Percentiles rank a stretch among this genome's conserved stretches.
These are phyloP conservation scores for Serpula lacrymans DNA, from an alignment of 768 basidiomycete species.

Conservation along the genomic window DNA sequence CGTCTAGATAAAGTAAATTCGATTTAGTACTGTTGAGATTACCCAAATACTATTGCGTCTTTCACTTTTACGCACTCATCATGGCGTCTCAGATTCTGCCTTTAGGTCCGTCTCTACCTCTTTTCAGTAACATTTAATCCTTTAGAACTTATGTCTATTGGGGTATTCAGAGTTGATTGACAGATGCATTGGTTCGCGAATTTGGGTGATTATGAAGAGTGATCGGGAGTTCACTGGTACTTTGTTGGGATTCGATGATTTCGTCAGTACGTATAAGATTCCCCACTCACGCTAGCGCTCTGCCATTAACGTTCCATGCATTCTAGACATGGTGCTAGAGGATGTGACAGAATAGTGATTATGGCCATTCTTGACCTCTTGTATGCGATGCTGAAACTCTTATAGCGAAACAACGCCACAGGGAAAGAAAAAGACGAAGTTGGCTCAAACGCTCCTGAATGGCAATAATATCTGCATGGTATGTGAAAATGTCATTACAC, in stretches of 20 bases:
- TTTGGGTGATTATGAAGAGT: conserved; percentile 98
- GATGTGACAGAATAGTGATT: conserved; percentile 95
- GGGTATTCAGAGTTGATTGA: conserved; percentile 96
- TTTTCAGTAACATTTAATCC: neutral
- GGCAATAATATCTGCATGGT: conserved; percentile 98
- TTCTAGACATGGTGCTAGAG: conserved; percentile 86
- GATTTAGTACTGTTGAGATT: too few species aligned
- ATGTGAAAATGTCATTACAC: conserved; percentile 20
- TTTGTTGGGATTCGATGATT: conserved; percentile 95
- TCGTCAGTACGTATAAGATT: conserved; percentile 82
- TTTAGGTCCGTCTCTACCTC: conserved; percentile 51
- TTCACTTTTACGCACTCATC: neutral
- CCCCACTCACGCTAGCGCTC: neutral
- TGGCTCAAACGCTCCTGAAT: conserved; percentile 87
- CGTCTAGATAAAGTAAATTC: too few species aligned
- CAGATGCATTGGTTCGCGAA: conserved; percentile 92
- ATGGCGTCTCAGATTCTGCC: conserved; percentile 96
- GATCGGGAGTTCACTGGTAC: conserved; percentile 97
- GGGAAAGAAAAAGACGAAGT: conserved; percentile 74
- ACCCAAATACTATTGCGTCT: neutral
- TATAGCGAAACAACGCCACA: conserved; percentile 81
- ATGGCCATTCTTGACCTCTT: neutral
- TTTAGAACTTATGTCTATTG: neutral
- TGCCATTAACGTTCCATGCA: neutral
- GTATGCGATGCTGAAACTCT: too few species aligned